Percentiles rank a stretch among this genome's conserved stretches.
phyloP scores from a whole-genome alignment of 2,329 filamentous ascomycete genomes.

The Fusarium transvaalense region DNA sequence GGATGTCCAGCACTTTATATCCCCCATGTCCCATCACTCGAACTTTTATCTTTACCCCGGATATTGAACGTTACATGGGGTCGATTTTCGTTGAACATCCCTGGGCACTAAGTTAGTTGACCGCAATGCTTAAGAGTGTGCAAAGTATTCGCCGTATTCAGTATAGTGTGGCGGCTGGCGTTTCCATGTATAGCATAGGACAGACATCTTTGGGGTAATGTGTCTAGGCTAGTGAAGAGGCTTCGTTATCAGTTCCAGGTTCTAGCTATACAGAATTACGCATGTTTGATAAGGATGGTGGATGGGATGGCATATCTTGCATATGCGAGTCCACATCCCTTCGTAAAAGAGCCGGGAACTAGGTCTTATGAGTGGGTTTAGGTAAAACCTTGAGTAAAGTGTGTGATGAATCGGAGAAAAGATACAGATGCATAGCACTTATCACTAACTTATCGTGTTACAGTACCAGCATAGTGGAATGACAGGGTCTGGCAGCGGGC shows the following conservation, averaged over 20 bases:
- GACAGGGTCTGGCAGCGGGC: not conserved
- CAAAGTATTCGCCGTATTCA: slow-evolving; percentile 34
- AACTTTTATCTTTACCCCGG: slow-evolving; percentile 29
- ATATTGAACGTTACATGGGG: slow-evolving; percentile 8
- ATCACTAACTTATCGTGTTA: not conserved
- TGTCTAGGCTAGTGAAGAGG: not conserved
- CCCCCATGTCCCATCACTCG: slow-evolving; percentile 1
- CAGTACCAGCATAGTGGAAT: not conserved
- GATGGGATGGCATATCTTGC: not conserved
- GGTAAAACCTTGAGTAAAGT: slow-evolving; percentile 4
- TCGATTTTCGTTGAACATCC: not conserved
- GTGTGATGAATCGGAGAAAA: not conserved
- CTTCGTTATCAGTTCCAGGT: slow-evolving; percentile 15
- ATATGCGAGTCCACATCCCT: not conserved
- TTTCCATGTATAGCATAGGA: slow-evolving; percentile 18
- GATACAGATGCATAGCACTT: not conserved
- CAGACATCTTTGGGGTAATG: not conserved
- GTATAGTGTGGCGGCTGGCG: slow-evolving; percentile 26
- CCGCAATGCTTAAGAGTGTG: slow-evolving; percentile 18
- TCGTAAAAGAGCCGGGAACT: not conserved
- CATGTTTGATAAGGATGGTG: slow-evolving; percentile 14
- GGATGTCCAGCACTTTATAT: slow-evolving; percentile 26
- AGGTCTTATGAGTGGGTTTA: not conserved
- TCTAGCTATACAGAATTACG: slow-evolving; percentile 6
- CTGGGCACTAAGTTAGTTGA: slow-evolving; percentile 11